phyloP scores from a whole-genome alignment of 257 asterid species.

The Solanum sejunctum region DNA sequence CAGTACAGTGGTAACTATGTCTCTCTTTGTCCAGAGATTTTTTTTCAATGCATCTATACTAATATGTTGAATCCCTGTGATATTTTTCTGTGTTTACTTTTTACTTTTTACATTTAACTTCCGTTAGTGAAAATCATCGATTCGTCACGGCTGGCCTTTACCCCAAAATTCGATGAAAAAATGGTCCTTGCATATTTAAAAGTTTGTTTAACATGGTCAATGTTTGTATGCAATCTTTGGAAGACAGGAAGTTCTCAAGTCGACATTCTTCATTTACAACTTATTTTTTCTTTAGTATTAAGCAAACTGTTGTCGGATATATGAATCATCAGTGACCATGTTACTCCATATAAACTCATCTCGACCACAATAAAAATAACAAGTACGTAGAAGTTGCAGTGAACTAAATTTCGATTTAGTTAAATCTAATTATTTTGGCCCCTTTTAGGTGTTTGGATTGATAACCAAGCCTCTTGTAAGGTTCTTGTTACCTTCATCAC shows the following conservation, averaged over 20 bases:
- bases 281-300: neutral
- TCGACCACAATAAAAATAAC: neutral
- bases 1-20: slow-evolving; percentile 51
- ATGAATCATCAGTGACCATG: neutral
- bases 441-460: slow-evolving; percentile 47
- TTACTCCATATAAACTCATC: neutral
- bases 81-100: neutral
- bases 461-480: slow-evolving; percentile 52
- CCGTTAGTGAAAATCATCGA: neutral
- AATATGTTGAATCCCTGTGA: neutral
- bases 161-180: neutral
- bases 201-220: too few relatives aligned
- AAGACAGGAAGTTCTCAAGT: neutral
- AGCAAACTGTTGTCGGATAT: neutral
- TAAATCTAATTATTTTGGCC: neutral
- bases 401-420: neutral
- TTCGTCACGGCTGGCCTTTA: neutral
- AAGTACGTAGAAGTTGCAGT: neutral
- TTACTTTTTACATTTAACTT: neutral
- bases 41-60: neutral
- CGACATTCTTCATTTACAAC: neutral
- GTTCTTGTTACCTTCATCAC: slow-evolving; percentile 25
- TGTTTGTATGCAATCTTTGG: neutral
- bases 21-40: neutral
- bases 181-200: neutral